Base-by-base conservation (phyloP, 441 rosid genomes). In the Populus trichocarpa region DNA sequence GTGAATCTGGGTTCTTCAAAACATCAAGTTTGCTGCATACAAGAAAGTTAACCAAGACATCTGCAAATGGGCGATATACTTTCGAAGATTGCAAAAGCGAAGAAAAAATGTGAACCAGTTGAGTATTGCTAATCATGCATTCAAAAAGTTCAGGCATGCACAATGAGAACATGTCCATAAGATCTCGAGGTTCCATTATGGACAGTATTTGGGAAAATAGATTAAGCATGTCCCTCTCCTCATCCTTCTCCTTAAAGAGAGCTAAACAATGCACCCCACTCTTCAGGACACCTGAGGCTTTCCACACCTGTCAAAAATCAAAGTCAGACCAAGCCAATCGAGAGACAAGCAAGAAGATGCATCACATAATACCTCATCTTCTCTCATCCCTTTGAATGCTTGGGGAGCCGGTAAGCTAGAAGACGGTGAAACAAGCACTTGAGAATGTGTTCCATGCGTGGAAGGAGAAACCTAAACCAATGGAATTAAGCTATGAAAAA, bases 101-200 rank as follows among this genome's bases (percentile, higher is more conserved):
- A 9, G 99, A 90, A 86, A 91, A 95, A 82, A 97, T 95, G 76
- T 86, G 96, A 84, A 90, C 95, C 84, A 97, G 84, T 83, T 95
- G 98, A 77, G 87, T 89, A 82, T 90, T 95, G 85, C 86, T 84
- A 83, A 92, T 91, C 98, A 97, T 95, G 97, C 93, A 93, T 83
- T 95, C 98, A 84, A 97, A 94, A 78, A 97, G 98, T 86, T 90
- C 98, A 74, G 98, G 93, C 95, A 97, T 87, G 70, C 99, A 97
- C 87, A 94, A 85, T 5, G 99, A 93, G 84, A 97, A 90, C 98
- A 97, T 92, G 85, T 97, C 99, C 99, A 95, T 93, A 22, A 95
- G 95, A 90, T 97, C 97, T 75, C 98, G 95, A 61, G 99, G 96
- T 86, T 97, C 99, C 99, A 95, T 92, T 67, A 95, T 89, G 76